Evolutionary conservation across 75 land plant species (phyloP).

Genomic region (Cryptomeria japonica): DNA sequence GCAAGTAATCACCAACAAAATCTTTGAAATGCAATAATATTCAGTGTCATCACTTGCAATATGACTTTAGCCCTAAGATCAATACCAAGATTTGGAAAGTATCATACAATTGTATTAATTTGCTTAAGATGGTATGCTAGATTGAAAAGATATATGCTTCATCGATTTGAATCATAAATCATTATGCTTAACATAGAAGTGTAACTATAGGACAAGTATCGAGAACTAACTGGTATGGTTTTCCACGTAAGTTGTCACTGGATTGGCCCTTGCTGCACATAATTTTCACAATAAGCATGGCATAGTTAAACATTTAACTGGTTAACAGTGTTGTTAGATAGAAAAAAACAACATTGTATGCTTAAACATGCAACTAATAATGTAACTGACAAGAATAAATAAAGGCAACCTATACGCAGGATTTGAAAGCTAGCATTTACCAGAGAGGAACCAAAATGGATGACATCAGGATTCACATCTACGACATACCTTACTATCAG

Average conservation of each 20-base stretch:
- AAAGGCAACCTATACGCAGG: background rate
- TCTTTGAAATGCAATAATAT: background rate
- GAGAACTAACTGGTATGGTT: slow-evolving; percentile 35
- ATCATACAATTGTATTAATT: background rate
- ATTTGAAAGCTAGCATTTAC: background rate
- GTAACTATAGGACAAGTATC: background rate
- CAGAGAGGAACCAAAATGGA: background rate
- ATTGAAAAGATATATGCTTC: background rate
- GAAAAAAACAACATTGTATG: background rate
- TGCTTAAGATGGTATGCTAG: background rate
- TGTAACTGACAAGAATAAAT: background rate
- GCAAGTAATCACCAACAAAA: background rate
- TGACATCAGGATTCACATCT: background rate
- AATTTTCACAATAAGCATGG: background rate
- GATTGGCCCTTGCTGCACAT: slow-evolving; percentile 36
- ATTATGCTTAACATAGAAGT: background rate
- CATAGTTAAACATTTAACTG: background rate
- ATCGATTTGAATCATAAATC: background rate
- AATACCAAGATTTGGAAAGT: background rate
- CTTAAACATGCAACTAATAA: background rate
- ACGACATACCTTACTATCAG: background rate
- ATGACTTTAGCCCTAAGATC: background rate
- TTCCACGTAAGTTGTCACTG: slow-evolving; percentile 37
- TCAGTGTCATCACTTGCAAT: background rate
- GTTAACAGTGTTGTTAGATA: background rate